Percentiles rank a stretch among this genome's conserved stretches.
Conservation (phyloP, 2,329 filamentous ascomycete species). For the Xylariaceae sp. region DNA sequence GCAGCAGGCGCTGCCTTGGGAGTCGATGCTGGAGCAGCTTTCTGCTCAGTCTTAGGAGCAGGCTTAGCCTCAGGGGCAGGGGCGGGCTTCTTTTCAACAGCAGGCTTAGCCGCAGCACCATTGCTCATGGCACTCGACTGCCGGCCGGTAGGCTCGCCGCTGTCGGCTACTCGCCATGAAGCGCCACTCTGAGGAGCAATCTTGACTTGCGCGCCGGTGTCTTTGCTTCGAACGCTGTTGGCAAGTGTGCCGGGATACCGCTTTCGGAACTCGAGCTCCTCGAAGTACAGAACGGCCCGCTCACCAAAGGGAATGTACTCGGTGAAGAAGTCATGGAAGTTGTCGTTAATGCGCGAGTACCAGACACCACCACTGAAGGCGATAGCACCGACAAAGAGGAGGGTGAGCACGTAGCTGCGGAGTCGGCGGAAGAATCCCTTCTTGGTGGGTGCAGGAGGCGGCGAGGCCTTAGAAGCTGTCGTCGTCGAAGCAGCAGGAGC, state of each 20-base stretch:
- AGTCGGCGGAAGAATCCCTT: constrained; percentile 67
- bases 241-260: constrained; percentile 58
- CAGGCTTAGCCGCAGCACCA: constrained; percentile 26
- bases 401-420: constrained; percentile 68
- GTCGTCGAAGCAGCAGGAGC: constrained; percentile 12
- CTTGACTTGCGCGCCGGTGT: constrained; percentile 66
- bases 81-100: constrained; percentile 16
- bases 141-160: constrained; percentile 26
- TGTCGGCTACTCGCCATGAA: constrained; percentile 51
- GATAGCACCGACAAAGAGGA: constrained; percentile 69
- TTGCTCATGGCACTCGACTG: constrained; percentile 30
- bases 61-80: constrained; percentile 19
- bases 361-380: constrained; percentile 85
- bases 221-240: constrained; percentile 47
- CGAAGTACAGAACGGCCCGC: constrained; percentile 88
- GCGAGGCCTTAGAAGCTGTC: constrained; percentile 26
- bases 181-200: constrained; percentile 83
- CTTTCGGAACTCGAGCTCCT: constrained; percentile 88
- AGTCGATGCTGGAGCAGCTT: constrained; percentile 30
- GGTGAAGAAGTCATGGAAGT: constrained; percentile 99
- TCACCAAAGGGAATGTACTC: constrained; percentile 94
- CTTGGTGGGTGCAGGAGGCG: constrained; percentile 41
- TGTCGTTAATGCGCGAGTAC: constrained; percentile 90
- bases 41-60: constrained; percentile 29
- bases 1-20: constrained; percentile 18